Evolutionary conservation across 805 yeast species (phyloP).

Genomic region (Hyphopichia homilentoma): DNA sequence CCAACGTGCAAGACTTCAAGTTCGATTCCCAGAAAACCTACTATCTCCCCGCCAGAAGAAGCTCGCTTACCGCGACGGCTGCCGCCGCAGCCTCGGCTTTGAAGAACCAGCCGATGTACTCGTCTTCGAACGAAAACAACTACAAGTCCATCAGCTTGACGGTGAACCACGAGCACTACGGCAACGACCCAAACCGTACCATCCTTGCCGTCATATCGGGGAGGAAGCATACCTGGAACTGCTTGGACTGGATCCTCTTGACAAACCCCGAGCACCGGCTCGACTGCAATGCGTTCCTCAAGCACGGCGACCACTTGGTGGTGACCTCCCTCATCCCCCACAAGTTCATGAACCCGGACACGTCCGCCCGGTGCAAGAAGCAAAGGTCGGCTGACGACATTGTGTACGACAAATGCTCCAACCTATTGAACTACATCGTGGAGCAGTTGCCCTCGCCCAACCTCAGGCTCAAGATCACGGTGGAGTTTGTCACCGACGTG

Average conservation of each 20-base stretch:
- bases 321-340: conserved; percentile 32
- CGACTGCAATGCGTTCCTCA: conserved; percentile 17
- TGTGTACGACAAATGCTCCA: conserved; percentile 21
- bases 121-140: conserved; percentile 33
- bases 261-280: conserved; percentile 5
- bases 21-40: conserved; percentile 39
- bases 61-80: conserved; percentile 10
- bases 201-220: conserved; percentile 37
- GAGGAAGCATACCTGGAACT: conserved; percentile 42
- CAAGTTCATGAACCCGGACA: conserved; percentile 9
- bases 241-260: conserved; percentile 35
- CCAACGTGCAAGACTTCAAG: conserved; percentile 41
- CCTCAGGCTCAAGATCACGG: conserved; percentile 33
- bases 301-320: conserved; percentile 37
- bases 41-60: conserved; percentile 14
- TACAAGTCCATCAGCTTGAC: conserved; percentile 39
- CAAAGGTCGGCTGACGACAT: conserved; percentile 12
- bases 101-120: conserved; percentile 13
- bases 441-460: conserved; percentile 9
- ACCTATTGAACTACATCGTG: conserved; percentile 20
- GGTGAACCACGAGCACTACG: conserved; percentile 39
- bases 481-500: conserved; percentile 28
- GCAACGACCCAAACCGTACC: conserved; percentile 21
- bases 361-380: conserved; percentile 5
- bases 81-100: conserved; percentile 7